phyloP scores from a whole-genome alignment of 1,284 basidiomycete species.

The Sporisorium reilianum region DNA sequence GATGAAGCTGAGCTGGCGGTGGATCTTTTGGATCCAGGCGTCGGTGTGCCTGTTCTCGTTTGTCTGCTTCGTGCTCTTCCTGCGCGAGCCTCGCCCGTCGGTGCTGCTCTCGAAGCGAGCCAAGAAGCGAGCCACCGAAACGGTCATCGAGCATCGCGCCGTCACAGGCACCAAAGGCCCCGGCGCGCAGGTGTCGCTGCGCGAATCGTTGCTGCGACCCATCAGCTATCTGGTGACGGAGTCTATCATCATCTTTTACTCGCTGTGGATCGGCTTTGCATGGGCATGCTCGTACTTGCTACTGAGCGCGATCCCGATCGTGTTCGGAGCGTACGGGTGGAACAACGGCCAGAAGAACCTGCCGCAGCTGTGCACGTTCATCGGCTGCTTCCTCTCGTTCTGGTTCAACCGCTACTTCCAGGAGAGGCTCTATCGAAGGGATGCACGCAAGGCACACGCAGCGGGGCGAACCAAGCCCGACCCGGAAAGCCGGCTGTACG shows the following conservation, averaged over 20 bases:
- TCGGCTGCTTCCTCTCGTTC: constrained; percentile 73
- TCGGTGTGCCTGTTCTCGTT: constrained; percentile 17
- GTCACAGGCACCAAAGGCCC: constrained; percentile 20
- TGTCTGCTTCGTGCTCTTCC: constrained; percentile 51
- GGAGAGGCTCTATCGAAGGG: constrained; percentile 36
- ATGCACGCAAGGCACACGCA: constrained; percentile 14
- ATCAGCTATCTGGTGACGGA: constrained; percentile 70
- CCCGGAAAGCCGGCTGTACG: constrained; percentile 71
- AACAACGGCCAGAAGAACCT: constrained; percentile 29
- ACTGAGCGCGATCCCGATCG: constrained; percentile 38
- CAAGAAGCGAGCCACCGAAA: constrained; percentile 65
- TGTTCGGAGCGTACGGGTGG: constrained; percentile 55
- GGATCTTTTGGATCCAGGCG: constrained; percentile 53
- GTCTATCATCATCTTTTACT: constrained; percentile 71
- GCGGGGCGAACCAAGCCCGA: constrained; percentile 65
- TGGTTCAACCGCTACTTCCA: constrained; percentile 73
- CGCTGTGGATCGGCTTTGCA: constrained; percentile 69
- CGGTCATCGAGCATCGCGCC: constrained; percentile 64
- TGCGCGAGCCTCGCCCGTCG: constrained; percentile 66
- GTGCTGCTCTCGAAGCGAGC: constrained; percentile 70
- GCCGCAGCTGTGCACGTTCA: constrained; percentile 33
- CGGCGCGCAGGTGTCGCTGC: constrained; percentile 56
- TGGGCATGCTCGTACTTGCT: constrained; percentile 34
- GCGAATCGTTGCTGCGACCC: constrained; percentile 59
- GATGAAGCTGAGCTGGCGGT: constrained; percentile 51